Conservation (phyloP, 148 eudicot genomes). For the Cornus controversa region DNA sequence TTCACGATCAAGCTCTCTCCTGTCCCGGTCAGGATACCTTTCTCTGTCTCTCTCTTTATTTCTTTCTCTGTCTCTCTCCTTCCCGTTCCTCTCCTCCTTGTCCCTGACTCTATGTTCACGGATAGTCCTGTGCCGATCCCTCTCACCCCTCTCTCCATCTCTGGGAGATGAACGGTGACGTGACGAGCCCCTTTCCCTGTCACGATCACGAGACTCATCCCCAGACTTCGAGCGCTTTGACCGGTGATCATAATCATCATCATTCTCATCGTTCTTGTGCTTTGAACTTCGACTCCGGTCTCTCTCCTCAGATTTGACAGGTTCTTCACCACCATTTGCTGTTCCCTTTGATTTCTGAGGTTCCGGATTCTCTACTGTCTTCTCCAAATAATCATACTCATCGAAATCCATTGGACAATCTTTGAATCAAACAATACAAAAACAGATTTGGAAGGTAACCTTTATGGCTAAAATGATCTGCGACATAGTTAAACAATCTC, state of each 20-base stretch:
- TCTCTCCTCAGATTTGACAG: conserved; percentile 39
- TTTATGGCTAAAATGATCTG: neutral
- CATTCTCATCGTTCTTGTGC: conserved; percentile 38
- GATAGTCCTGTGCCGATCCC: conserved; percentile 44
- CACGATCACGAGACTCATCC: conserved; percentile 47
- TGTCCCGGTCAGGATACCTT: conserved; percentile 28
- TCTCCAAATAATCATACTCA: conserved; percentile 83
- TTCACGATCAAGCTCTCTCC: conserved; percentile 30
- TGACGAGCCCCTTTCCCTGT: conserved; percentile 51
- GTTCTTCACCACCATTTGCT: conserved; percentile 49
- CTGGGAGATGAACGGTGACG: conserved; percentile 48
- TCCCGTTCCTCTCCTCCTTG: conserved; percentile 38
- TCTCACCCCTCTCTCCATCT: conserved; percentile 55
- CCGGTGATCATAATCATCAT: conserved; percentile 40
- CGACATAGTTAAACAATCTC: neutral
- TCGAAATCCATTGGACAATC: conserved; percentile 62
- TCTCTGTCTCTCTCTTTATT: conserved; percentile 34
- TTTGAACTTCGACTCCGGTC: conserved; percentile 50
- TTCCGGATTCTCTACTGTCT: conserved; percentile 56
- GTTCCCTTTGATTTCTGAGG: conserved; percentile 34
- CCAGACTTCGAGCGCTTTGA: conserved; percentile 57
- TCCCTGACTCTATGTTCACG: conserved; percentile 50
- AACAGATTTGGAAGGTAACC: neutral
- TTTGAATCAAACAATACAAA: conserved; percentile 13
- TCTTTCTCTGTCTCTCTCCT: conserved; percentile 38